phyloP scores from a whole-genome alignment of 139 green algal species.

The Coccomyxa sp. region DNA sequence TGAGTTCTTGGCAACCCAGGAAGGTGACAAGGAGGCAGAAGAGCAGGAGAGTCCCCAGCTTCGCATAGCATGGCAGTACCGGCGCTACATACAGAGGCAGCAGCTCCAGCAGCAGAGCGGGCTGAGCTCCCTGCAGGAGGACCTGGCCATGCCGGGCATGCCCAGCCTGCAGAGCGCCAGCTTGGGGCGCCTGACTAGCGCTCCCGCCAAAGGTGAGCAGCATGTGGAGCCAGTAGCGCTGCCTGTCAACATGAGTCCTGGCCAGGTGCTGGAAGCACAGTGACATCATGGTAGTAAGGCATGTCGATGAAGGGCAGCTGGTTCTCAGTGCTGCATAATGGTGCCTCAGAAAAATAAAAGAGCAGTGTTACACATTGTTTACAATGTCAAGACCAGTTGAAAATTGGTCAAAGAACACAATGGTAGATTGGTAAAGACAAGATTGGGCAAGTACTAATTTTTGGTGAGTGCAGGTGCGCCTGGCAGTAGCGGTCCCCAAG shows the following conservation, averaged over 20 bases:
- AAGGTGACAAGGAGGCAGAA: slow-evolving; percentile 8
- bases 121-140: neutral
- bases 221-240: neutral
- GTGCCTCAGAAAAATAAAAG: neutral
- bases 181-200: neutral
- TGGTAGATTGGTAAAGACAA: neutral
- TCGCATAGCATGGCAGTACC: slow-evolving; percentile 85
- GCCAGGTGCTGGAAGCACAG: too few relatives aligned
- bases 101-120: slow-evolving; percentile 10
- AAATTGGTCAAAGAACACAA: neutral
- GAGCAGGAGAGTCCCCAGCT: slow-evolving; percentile 41
- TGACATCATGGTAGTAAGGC: too few relatives aligned
- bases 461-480: slow-evolving; percentile 6
- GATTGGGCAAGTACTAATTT: too few relatives aligned
- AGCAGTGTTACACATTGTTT: neutral
- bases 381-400: neutral
- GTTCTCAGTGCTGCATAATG: neutral
- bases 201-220: neutral
- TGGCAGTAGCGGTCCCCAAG: slow-evolving; percentile 30
- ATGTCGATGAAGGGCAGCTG: neutral
- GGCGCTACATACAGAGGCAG: slow-evolving; percentile 66
- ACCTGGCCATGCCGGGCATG: neutral
- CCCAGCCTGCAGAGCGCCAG: neutral
- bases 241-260: too few relatives aligned
- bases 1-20: neutral